These are phyloP conservation scores for Aspergillus ostianus DNA, from an alignment of 495 filamentous ascomycete species.

Conservation along the genomic window DNA sequence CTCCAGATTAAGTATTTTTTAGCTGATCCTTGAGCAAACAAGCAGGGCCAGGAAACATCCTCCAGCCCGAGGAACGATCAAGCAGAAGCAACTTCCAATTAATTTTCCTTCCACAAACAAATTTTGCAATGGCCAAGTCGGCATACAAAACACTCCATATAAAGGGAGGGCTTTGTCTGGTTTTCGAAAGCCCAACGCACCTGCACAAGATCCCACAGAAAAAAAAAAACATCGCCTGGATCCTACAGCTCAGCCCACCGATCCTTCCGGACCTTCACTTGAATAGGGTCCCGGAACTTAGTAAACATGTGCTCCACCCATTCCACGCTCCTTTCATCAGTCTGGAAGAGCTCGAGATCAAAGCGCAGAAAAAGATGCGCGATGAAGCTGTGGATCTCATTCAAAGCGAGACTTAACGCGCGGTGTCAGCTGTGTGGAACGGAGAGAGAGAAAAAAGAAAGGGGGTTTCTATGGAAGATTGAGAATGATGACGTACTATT, in stretches of 20 bases:
- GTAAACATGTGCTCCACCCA: constrained; percentile 6
- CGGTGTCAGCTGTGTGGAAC: neutral
- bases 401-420: neutral
- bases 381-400: neutral
- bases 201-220: no score
- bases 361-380: constrained; percentile 3
- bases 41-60: no score
- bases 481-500: constrained; percentile 2
- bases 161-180: no score
- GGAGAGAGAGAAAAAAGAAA: neutral
- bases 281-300: neutral
- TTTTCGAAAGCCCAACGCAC: no score
- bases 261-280: constrained; percentile 4
- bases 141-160: no score
- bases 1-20: no score
- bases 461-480: neutral
- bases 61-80: no score
- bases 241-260: neutral
- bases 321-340: constrained; percentile 4
- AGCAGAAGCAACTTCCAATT: no score
- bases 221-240: no score
- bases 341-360: constrained; percentile 7
- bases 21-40: no score
- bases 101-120: no score
- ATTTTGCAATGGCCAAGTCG: no score